Conservation (phyloP, 139 green algal species). For the Ettlia oleoabundans region DNA sequence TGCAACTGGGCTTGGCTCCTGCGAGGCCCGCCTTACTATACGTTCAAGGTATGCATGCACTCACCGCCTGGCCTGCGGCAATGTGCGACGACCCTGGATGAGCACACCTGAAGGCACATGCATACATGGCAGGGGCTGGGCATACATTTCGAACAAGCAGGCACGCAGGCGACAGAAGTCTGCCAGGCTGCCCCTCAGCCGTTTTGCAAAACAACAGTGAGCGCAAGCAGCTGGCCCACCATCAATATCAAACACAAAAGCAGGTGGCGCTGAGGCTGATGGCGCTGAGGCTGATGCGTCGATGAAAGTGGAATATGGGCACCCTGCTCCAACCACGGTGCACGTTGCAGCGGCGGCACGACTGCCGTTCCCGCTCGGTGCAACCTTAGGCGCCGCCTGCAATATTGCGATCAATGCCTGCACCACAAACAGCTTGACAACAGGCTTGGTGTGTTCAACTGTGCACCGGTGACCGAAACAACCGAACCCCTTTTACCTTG, state of each 20-base stretch:
- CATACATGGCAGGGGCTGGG: background rate
- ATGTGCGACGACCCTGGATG: conserved; percentile 59
- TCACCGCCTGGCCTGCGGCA: conserved; percentile 51
- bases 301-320: background rate
- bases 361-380: background rate
- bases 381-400: background rate
- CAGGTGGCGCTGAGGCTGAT: background rate
- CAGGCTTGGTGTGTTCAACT: too few species aligned
- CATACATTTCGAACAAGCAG: background rate
- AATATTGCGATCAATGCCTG: background rate
- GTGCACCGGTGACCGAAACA: too few species aligned
- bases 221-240: background rate
- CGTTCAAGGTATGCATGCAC: too few species aligned
- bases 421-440: too few species aligned
- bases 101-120: conserved; percentile 78
- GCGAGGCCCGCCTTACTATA: too few species aligned
- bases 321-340: background rate
- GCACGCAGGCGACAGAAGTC: too few species aligned
- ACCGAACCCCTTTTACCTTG: too few species aligned
- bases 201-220: background rate
- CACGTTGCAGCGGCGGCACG: background rate
- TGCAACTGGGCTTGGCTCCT: too few species aligned
- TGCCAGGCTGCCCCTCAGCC: too few species aligned
- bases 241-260: conserved; percentile 20
- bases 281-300: too few species aligned